Evolutionary conservation across 2,329 filamentous ascomycete genomes (phyloP).

Genomic region (Colletotrichum salicis): DNA sequence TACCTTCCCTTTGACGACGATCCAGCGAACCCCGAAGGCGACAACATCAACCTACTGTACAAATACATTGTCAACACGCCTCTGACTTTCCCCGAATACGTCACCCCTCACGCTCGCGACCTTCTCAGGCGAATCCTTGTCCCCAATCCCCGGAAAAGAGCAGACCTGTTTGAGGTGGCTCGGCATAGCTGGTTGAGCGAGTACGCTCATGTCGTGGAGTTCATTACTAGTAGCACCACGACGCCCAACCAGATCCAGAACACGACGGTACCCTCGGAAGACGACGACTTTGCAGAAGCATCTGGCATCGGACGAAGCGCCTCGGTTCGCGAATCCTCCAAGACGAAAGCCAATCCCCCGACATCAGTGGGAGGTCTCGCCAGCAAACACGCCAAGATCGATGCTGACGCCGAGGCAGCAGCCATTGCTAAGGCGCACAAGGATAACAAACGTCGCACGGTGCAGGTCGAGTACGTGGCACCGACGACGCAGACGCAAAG

Average conservation of each 20-base stretch:
- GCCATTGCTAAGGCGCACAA: slow-evolving; percentile 72
- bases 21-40: slow-evolving; percentile 96
- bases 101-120: slow-evolving; percentile 95
- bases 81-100: slow-evolving; percentile 97
- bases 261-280: slow-evolving; percentile 72
- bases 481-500: slow-evolving; percentile 87
- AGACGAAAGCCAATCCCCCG: slow-evolving; percentile 66
- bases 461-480: slow-evolving; percentile 97
- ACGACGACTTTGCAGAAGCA: slow-evolving; percentile 60
- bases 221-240: slow-evolving; percentile 96
- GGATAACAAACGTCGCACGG: slow-evolving; percentile 91
- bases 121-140: slow-evolving; percentile 92
- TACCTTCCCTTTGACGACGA: slow-evolving; percentile 99
- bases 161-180: slow-evolving; percentile 96
- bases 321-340: slow-evolving; percentile 88
- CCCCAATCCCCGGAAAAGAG: slow-evolving; percentile 92
- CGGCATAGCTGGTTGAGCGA: slow-evolving; percentile 98
- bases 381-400: slow-evolving; percentile 80
- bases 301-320: slow-evolving; percentile 71
- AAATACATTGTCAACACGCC: slow-evolving; percentile 99
- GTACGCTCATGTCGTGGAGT: slow-evolving; percentile 94
- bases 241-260: slow-evolving; percentile 86
- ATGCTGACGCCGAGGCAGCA: slow-evolving; percentile 68
- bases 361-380: slow-evolving; percentile 70
- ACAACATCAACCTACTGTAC: slow-evolving; percentile 98